Evolutionary conservation across 2,329 filamentous ascomycete species (phyloP).

Genomic region (Pseudocercospora fuligena): DNA sequence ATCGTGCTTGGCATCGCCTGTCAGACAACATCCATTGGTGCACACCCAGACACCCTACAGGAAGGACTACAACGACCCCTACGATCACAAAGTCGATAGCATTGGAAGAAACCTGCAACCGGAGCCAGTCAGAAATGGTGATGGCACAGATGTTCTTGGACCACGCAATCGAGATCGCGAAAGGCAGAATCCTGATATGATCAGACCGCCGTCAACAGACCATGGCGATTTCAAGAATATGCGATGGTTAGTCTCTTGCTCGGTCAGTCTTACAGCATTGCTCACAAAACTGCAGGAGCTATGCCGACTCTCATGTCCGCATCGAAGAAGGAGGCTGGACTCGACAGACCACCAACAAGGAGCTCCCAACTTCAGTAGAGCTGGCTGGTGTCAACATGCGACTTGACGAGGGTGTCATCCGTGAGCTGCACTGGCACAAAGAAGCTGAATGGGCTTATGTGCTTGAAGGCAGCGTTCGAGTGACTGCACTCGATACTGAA

Average conservation of each 20-base stretch:
- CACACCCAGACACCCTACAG: constrained; percentile 57
- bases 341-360: constrained; percentile 70
- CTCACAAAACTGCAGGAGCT: constrained; percentile 38
- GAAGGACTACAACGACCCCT: constrained; percentile 63
- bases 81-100: constrained; percentile 67
- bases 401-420: constrained; percentile 72
- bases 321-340: constrained; percentile 77
- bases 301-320: constrained; percentile 53
- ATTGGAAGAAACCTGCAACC: constrained; percentile 66
- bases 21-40: constrained; percentile 46
- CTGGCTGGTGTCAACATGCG: constrained; percentile 80
- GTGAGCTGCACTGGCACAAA: constrained; percentile 81
- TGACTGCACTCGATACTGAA: constrained; percentile 75
- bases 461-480: constrained; percentile 67
- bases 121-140: constrained; percentile 54
- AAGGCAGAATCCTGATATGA: constrained; percentile 71
- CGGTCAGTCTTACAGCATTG: not conserved
- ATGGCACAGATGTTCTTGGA: constrained; percentile 69
- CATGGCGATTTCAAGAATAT: constrained; percentile 72
- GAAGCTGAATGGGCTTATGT: constrained; percentile 80
- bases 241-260: constrained; percentile 61
- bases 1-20: constrained; percentile 32
- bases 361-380: constrained; percentile 69
- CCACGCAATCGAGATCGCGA: constrained; percentile 72
- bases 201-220: constrained; percentile 75